These are phyloP conservation scores for Phytophthora parvispora DNA, from an alignment of 352 stramenopile species.

Conservation along the genomic window DNA sequence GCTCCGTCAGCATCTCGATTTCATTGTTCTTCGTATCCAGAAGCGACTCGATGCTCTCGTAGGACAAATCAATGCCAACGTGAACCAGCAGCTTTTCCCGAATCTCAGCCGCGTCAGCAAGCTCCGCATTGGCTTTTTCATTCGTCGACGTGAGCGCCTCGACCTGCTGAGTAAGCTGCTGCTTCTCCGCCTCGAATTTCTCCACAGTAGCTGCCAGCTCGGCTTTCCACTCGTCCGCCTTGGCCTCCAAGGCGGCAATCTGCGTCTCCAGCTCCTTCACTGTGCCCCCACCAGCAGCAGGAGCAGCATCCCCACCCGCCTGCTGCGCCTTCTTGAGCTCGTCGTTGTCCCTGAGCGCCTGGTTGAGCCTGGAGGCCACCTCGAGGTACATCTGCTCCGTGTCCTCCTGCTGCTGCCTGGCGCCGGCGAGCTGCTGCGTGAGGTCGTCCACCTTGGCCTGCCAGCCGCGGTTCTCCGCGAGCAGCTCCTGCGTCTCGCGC, in stretches of 20 bases:
- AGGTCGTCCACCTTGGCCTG: conserved; percentile 54
- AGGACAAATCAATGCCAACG: conserved; percentile 51
- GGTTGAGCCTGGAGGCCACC: conserved; percentile 67
- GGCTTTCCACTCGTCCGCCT: conserved; percentile 1
- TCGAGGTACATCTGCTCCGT: conserved; percentile 66
- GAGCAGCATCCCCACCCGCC: neutral
- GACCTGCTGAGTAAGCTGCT: conserved; percentile 34
- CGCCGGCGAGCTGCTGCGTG: conserved; percentile 45
- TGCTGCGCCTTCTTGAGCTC: conserved; percentile 25
- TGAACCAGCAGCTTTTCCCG: conserved; percentile 51
- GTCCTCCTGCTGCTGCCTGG: conserved; percentile 70
- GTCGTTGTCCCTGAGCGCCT: conserved; percentile 51
- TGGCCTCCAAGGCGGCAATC: conserved; percentile 10
- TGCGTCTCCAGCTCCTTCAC: conserved; percentile 14
- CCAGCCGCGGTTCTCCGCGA: conserved; percentile 38
- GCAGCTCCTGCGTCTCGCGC: conserved; percentile 36
- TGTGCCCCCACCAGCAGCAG: neutral
- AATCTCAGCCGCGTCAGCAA: conserved; percentile 45
- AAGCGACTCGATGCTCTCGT: conserved; percentile 54
- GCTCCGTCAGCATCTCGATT: conserved; percentile 48
- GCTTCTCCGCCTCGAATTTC: conserved; percentile 28
- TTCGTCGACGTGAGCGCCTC: conserved; percentile 28
- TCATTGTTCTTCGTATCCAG: conserved; percentile 62
- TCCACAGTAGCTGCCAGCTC: conserved; percentile 16
- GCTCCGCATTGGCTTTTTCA: conserved; percentile 29